Evolutionary conservation across 2,329 filamentous ascomycete species (phyloP).

Genomic region (Tolypocladium cylindrosporum): DNA sequence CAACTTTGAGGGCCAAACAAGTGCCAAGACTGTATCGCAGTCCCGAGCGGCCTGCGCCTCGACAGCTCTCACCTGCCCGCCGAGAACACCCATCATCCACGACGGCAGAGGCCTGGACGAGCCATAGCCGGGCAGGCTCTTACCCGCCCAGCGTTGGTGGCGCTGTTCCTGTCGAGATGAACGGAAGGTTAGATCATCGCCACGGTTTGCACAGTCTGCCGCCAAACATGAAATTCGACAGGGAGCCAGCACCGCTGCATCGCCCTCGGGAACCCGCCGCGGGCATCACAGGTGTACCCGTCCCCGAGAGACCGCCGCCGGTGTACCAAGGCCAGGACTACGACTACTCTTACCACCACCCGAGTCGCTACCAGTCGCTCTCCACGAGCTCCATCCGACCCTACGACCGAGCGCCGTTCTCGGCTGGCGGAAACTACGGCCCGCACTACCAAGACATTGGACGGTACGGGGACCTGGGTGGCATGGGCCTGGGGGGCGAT

Average conservation of each 20-base stretch:
- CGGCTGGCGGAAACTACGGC: conserved; percentile 25
- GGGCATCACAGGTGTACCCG: conserved; percentile 13
- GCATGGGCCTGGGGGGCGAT: conserved; percentile 28
- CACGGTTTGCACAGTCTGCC: conserved; percentile 31
- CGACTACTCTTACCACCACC: conserved; percentile 31
- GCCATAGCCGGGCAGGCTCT: conserved; percentile 6
- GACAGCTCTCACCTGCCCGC: conserved; percentile 28
- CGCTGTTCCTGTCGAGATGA: conserved; percentile 20
- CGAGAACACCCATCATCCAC: conserved; percentile 9
- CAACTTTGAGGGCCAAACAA: conserved; percentile 29
- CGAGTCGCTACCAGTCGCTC: conserved; percentile 33
- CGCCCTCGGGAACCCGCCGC: conserved; percentile 14
- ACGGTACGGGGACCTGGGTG: conserved; percentile 28
- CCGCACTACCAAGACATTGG: conserved; percentile 32
- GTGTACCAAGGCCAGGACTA: conserved; percentile 24
- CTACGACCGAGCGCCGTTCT: conserved; percentile 34
- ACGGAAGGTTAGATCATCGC: conserved; percentile 24
- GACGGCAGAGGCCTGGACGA: conserved; percentile 24
- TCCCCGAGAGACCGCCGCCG: conserved; percentile 18
- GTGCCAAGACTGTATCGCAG: conserved; percentile 36
- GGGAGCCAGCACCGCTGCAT: conserved; percentile 19
- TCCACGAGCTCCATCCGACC: conserved; percentile 32
- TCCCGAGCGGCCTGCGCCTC: conserved; percentile 19
- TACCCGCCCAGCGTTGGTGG: not conserved
- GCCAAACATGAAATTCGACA: conserved; percentile 24